Percentiles rank a stretch among this genome's conserved stretches.
Conservation (phyloP, 2,329 filamentous ascomycete genomes). For the Aspergillus sp. region DNA sequence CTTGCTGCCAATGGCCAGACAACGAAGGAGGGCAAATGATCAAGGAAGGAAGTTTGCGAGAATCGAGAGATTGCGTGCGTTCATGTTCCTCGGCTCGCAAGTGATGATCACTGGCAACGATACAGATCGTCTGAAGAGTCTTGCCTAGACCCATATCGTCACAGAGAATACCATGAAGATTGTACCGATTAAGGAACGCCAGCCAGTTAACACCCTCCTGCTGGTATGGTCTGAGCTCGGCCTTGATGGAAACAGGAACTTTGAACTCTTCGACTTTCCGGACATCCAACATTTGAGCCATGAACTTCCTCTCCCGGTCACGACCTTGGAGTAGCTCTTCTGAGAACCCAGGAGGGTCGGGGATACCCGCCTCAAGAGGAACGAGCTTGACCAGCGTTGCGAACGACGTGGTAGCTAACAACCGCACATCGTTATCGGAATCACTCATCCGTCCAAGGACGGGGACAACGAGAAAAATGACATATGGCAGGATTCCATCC, state of each 20-base stretch:
- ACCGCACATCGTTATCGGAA: slow-evolving; percentile 87
- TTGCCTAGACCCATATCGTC: slow-evolving; percentile 99
- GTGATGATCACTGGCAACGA: slow-evolving; percentile 96
- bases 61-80: slow-evolving; percentile 70
- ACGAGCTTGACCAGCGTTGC: slow-evolving; percentile 95
- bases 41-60: slow-evolving; percentile 72
- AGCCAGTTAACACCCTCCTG: slow-evolving; percentile 99
- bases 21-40: slow-evolving; percentile 95
- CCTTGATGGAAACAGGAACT: slow-evolving; percentile 95
- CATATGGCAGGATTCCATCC: slow-evolving; percentile 88
- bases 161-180: slow-evolving; percentile 94
- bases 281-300: slow-evolving; percentile 87
- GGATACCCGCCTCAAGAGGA: slow-evolving; percentile 91
- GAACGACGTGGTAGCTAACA: slow-evolving; percentile 93
- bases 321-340: slow-evolving; percentile 79
- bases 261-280: slow-evolving; percentile 93
- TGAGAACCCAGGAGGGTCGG: slow-evolving; percentile 87
- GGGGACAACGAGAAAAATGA: slow-evolving; percentile 96
- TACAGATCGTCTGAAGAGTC: slow-evolving; percentile 93
- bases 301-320: slow-evolving; percentile 92
- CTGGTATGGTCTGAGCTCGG: slow-evolving; percentile 90
- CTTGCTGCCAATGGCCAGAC: slow-evolving; percentile 97
- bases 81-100: slow-evolving; percentile 82
- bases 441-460: slow-evolving; percentile 97
- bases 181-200: slow-evolving; percentile 94